phyloP scores from a whole-genome alignment of 345 rosid genomes.

The Eucalyptus pauciflora region DNA sequence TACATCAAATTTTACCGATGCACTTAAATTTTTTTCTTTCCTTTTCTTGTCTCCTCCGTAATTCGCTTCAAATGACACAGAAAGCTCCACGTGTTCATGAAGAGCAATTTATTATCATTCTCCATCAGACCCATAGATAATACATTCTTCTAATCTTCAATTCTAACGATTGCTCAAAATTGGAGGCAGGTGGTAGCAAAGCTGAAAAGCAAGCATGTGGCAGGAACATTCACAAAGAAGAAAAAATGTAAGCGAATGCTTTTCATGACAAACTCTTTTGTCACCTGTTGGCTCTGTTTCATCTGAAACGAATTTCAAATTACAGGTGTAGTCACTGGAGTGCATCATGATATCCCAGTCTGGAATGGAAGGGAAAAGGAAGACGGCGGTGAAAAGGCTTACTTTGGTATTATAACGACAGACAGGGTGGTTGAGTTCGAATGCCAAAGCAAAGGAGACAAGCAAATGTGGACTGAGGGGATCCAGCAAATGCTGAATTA shows the following conservation, averaged over 20 bases:
- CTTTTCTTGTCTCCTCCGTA: not conserved
- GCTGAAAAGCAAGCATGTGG: conserved; percentile 86
- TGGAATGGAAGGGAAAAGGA: conserved; percentile 48
- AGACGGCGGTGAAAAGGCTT: conserved; percentile 33
- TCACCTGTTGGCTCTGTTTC: not conserved
- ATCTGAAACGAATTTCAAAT: not conserved
- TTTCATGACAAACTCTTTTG: not conserved
- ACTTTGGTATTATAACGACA: conserved; percentile 61
- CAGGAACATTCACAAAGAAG: conserved; percentile 80
- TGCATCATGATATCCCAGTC: conserved; percentile 40
- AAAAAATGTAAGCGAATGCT: conserved; percentile 61
- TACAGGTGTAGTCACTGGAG: conserved; percentile 60
- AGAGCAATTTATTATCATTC: not conserved
- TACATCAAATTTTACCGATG: not conserved
- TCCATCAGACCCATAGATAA: not conserved
- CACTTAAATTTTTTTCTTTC: not conserved
- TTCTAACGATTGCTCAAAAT: not conserved
- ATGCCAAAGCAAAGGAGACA: conserved; percentile 51
- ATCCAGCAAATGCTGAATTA: conserved; percentile 54
- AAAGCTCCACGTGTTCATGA: not conserved
- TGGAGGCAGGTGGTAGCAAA: conserved; percentile 60
- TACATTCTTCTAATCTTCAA: not conserved
- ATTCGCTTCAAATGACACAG: not conserved
- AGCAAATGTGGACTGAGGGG: conserved; percentile 76
- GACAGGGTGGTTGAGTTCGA: conserved; percentile 83